Percentiles rank a stretch among this genome's conserved stretches.
phyloP scores from a whole-genome alignment of 768 basidiomycete genomes.

The Termitomyces sp. region DNA sequence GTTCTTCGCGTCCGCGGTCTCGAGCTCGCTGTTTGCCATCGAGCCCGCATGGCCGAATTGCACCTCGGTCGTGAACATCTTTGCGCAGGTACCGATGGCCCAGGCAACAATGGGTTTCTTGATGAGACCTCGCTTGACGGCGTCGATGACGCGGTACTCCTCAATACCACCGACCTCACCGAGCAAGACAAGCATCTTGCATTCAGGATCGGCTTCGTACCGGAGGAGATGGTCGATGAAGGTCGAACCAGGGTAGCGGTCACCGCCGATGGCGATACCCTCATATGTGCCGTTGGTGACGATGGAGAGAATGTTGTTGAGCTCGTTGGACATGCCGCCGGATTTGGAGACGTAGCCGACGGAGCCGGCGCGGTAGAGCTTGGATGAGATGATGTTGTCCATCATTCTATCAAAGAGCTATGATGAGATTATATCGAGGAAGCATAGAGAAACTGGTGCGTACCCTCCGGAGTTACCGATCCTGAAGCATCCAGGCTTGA shows the following conservation, averaged over 20 bases:
- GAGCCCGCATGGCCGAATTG: slow-evolving; percentile 99
- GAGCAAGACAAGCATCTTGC: slow-evolving; percentile 98
- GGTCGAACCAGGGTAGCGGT: slow-evolving; percentile 96
- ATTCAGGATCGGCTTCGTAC: slow-evolving; percentile 94
- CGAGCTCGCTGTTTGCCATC: slow-evolving; percentile 95
- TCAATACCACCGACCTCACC: slow-evolving; percentile 99
- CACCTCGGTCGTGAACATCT: slow-evolving; percentile 99
- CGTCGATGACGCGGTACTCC: slow-evolving; percentile 98
- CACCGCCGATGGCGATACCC: slow-evolving; percentile 99
- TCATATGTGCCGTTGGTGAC: slow-evolving; percentile 98
- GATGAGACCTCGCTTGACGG: slow-evolving; percentile 89
- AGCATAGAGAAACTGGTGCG: slow-evolving; percentile 17
- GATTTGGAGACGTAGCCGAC: slow-evolving; percentile 99
- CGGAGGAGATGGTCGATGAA: slow-evolving; percentile 99
- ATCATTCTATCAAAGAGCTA: slow-evolving; percentile 68
- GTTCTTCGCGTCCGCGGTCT: slow-evolving; percentile 99
- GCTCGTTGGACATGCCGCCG: slow-evolving; percentile 99
- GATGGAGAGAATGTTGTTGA: slow-evolving; percentile 98
- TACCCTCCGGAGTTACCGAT: slow-evolving; percentile 98
- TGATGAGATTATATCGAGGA: not conserved
- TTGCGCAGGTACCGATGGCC: slow-evolving; percentile 99
- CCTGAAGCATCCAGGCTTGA: slow-evolving; percentile 99
- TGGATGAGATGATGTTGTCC: slow-evolving; percentile 99
- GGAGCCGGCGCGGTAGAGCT: slow-evolving; percentile 95
- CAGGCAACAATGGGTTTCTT: slow-evolving; percentile 99